These are phyloP conservation scores for Amanita molliuscula DNA, from an alignment of 768 basidiomycete species.

Conservation along the genomic window DNA sequence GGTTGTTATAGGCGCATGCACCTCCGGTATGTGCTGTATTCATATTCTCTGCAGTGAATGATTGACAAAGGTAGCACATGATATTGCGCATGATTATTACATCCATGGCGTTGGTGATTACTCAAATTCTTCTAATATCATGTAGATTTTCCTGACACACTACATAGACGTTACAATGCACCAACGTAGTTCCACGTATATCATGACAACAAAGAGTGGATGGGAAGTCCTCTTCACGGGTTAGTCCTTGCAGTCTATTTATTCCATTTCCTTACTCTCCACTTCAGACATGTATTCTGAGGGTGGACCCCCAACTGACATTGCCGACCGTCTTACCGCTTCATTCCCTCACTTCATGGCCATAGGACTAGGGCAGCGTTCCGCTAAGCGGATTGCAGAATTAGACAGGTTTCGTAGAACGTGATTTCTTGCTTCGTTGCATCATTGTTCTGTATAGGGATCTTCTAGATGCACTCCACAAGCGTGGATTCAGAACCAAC, in stretches of 20 bases:
- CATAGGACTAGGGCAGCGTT: constrained; percentile 13
- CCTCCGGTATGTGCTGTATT: constrained; percentile 29
- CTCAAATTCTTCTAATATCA: neutral
- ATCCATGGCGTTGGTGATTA: too few species aligned
- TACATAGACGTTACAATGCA: constrained; percentile 3
- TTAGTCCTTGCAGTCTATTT: neutral
- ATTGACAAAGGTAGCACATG: constrained; percentile 20
- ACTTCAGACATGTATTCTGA: constrained; percentile 30
- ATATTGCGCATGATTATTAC: constrained; percentile 29
- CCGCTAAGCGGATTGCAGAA: constrained; percentile 17
- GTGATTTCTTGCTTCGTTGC: neutral
- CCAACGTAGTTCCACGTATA: too few species aligned
- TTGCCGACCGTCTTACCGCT: constrained; percentile 38
- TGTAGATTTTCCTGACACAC: neutral
- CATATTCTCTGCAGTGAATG: neutral
- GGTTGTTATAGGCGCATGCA: constrained; percentile 60
- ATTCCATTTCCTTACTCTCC: neutral
- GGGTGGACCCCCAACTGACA: too few species aligned
- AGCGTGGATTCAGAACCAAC: constrained; percentile 35
- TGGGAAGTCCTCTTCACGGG: constrained; percentile 18
- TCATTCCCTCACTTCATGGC: constrained; percentile 30
- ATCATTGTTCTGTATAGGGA: constrained; percentile 33
- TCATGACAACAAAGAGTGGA: constrained; percentile 14
- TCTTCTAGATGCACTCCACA: too few species aligned
- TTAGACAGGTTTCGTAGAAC: constrained; percentile 23